Percentiles rank a stretch among this genome's conserved stretches.
Conservation (phyloP, 75 land plant species). For the Picea sitchensis region DNA sequence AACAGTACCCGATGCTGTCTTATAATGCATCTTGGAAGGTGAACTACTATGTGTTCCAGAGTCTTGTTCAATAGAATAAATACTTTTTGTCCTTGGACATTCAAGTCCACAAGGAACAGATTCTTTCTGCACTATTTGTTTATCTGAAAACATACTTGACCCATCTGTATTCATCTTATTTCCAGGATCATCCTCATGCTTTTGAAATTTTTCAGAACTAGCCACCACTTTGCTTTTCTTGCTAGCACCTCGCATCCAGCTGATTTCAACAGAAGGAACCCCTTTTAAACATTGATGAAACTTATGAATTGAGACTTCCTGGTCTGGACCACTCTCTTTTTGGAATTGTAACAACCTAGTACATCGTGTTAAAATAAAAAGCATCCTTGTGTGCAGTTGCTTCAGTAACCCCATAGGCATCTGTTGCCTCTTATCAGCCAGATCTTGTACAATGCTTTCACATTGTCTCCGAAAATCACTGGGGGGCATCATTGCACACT, state of each 20-base stretch:
- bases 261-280: constrained; percentile 49
- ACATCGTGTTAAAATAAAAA: constrained; percentile 78
- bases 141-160: background rate
- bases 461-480: constrained; percentile 50
- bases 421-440: constrained; percentile 62
- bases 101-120: background rate
- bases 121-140: background rate
- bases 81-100: too few species aligned
- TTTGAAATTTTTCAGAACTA: constrained; percentile 2
- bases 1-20: background rate
- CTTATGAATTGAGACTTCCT: constrained; percentile 52
- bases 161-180: background rate
- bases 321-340: constrained; percentile 52
- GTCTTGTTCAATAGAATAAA: background rate
- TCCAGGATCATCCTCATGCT: background rate
- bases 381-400: constrained; percentile 62
- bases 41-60: constrained; percentile 13
- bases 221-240: constrained; percentile 1
- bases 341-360: constrained; percentile 69
- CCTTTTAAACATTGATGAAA: constrained; percentile 52
- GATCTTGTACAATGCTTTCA: constrained; percentile 68
- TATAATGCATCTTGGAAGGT: constrained; percentile 12
- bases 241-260: constrained; percentile 21
- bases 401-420: constrained; percentile 48
- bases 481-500: constrained; percentile 53